Conservation (phyloP, 2,329 filamentous ascomycete species). For the Pestalotiopsis sp. region DNA sequence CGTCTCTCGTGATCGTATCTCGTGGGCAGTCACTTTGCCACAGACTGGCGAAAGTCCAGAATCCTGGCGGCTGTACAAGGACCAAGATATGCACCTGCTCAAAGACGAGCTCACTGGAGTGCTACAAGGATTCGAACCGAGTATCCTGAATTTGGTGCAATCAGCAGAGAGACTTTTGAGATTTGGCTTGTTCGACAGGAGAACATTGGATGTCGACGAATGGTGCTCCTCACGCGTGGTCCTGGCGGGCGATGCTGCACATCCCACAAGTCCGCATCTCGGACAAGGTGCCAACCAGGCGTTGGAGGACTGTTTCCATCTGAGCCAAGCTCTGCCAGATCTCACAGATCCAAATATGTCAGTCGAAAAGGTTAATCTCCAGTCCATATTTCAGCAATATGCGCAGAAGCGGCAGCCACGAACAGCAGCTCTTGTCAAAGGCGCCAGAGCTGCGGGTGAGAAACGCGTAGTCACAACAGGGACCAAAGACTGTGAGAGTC, state of each 20-base stretch:
- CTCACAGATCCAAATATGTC: not conserved
- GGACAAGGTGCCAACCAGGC: slow-evolving; percentile 26
- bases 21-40: slow-evolving; percentile 25
- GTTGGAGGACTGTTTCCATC: slow-evolving; percentile 14
- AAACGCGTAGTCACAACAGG: slow-evolving; percentile 18
- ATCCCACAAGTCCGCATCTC: slow-evolving; percentile 27
- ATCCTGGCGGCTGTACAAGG: slow-evolving; percentile 23
- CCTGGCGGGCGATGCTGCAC: slow-evolving; percentile 25
- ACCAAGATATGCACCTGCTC: slow-evolving; percentile 18
- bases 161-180: slow-evolving; percentile 25
- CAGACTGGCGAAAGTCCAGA: slow-evolving; percentile 22
- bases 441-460: slow-evolving; percentile 20
- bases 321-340: slow-evolving; percentile 6
- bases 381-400: slow-evolving; percentile 1
- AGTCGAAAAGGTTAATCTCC: not conserved
- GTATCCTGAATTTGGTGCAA: slow-evolving; percentile 18
- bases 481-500: not conserved
- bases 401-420: slow-evolving; percentile 24
- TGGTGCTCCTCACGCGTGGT: slow-evolving; percentile 24
- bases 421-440: slow-evolving; percentile 22
- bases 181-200: slow-evolving; percentile 27
- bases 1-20: slow-evolving; percentile 19
- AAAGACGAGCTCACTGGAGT: slow-evolving; percentile 16
- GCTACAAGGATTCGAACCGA: slow-evolving; percentile 20
- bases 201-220: slow-evolving; percentile 19